phyloP scores from a whole-genome alignment of 495 filamentous ascomycete species.

The Amniculicola lignicola region DNA sequence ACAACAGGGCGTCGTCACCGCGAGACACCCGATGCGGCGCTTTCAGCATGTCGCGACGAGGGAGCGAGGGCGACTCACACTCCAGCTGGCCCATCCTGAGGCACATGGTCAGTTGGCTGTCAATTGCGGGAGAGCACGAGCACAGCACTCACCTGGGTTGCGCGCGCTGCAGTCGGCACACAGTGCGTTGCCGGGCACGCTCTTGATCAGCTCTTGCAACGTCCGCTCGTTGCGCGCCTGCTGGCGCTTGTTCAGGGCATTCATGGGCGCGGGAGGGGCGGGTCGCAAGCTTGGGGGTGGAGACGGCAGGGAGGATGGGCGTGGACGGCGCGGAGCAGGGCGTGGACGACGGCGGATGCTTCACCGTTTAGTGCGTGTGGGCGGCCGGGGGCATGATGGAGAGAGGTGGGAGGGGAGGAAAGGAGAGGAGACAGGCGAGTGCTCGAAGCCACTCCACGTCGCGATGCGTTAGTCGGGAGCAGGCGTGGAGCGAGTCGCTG shows the following conservation, averaged over 20 bases:
- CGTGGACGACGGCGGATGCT: background rate
- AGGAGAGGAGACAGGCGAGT: no score
- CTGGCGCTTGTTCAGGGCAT: constrained; percentile 81
- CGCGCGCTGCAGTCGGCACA: constrained; percentile 90
- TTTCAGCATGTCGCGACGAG: background rate
- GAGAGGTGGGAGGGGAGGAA: constrained; percentile 2
- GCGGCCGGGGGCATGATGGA: background rate
- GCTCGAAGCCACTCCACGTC: constrained; percentile 4
- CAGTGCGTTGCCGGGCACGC: constrained; percentile 83
- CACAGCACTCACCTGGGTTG: constrained; percentile 73
- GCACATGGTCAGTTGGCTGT: constrained; percentile 28
- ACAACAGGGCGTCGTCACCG: no score
- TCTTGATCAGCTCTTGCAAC: constrained; percentile 84
- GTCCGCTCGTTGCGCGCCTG: constrained; percentile 93
- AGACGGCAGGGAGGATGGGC: constrained; percentile 1
- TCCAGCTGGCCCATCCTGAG: constrained; percentile 97
- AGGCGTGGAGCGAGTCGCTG: constrained; percentile 8
- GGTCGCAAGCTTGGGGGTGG: background rate
- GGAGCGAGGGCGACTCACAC: constrained; percentile 57
- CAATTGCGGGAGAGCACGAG: constrained; percentile 4
- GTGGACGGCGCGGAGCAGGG: no score
- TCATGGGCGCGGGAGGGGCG: background rate
- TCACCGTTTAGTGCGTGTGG: background rate
- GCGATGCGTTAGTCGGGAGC: background rate
- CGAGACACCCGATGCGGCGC: no score